phyloP scores from a whole-genome alignment of 139 green algal genomes.

The Chlorella ohadii region DNA sequence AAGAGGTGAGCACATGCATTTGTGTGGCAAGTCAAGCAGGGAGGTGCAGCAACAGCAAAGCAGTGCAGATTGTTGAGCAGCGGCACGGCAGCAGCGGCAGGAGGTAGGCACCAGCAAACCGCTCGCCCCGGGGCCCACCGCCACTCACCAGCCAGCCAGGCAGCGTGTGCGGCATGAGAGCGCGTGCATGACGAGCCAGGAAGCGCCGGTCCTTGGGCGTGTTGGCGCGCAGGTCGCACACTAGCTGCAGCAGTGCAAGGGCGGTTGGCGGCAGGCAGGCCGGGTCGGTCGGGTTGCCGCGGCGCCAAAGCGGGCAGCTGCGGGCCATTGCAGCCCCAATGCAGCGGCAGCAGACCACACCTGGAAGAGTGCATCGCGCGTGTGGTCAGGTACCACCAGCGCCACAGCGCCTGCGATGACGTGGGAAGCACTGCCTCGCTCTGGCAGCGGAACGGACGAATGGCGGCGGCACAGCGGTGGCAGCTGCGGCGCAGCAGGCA shows the following conservation, averaged over 20 bases:
- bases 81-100: background rate
- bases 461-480: background rate
- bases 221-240: slow-evolving; percentile 57
- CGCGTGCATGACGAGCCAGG: slow-evolving; percentile 18
- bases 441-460: background rate
- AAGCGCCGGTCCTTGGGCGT: slow-evolving; percentile 38
- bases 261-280: too few species aligned
- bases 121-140: fast-evolving
- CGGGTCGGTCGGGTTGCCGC: too few species aligned
- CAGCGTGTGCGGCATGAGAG: slow-evolving; percentile 17
- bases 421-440: too few species aligned
- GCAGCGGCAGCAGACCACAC: background rate
- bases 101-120: too few species aligned
- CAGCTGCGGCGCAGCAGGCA: background rate
- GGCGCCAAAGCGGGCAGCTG: too few species aligned
- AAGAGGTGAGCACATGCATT: too few species aligned
- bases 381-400: slow-evolving; percentile 46
- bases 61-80: background rate
- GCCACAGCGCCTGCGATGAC: slow-evolving; percentile 7
- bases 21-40: background rate
- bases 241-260: too few species aligned
- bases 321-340: too few species aligned
- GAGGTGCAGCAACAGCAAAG: background rate
- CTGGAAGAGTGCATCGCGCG: slow-evolving; percentile 49
- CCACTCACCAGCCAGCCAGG: slow-evolving; percentile 39